A percentile compares a stretch with the other conserved stretches of the same genome.
Conservation (phyloP, 805 yeast genomes). For the Saturnispora serradocipensis region DNA sequence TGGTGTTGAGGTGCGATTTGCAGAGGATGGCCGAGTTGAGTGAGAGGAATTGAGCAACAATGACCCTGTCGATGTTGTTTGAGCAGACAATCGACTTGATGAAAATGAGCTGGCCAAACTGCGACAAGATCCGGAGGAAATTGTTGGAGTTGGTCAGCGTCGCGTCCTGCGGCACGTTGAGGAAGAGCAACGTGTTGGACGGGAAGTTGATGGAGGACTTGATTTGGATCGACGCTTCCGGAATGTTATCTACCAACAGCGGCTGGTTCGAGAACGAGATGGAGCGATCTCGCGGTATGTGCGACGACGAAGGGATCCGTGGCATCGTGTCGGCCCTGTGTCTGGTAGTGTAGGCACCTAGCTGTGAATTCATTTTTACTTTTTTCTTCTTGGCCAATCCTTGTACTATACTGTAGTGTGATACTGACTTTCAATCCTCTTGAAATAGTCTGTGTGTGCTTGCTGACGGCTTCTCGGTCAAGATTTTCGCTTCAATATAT, state of each 20-base stretch:
- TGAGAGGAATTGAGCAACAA: constrained; percentile 63
- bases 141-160: constrained; percentile 42
- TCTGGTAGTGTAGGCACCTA: neutral
- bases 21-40: constrained; percentile 75
- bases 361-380: neutral
- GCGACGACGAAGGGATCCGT: neutral
- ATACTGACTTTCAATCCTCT: no score
- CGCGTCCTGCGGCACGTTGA: constrained; percentile 57
- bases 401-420: no score
- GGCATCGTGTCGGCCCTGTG: neutral
- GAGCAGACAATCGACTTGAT: constrained; percentile 47
- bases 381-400: no score
- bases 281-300: neutral
- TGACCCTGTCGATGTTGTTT: constrained; percentile 29
- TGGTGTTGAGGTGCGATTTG: constrained; percentile 67
- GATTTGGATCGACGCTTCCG: constrained; percentile 48
- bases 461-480: neutral
- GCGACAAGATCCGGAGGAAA: constrained; percentile 40
- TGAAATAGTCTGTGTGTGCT: neutral
- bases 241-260: constrained; percentile 46
- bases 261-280: constrained; percentile 1
- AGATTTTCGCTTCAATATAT: no score
- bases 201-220: constrained; percentile 73
- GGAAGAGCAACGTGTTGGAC: constrained; percentile 66
- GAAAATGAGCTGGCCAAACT: constrained; percentile 53